Conservation (phyloP, 2,329 filamentous ascomycete species). For the Graphilbum fragrans region DNA sequence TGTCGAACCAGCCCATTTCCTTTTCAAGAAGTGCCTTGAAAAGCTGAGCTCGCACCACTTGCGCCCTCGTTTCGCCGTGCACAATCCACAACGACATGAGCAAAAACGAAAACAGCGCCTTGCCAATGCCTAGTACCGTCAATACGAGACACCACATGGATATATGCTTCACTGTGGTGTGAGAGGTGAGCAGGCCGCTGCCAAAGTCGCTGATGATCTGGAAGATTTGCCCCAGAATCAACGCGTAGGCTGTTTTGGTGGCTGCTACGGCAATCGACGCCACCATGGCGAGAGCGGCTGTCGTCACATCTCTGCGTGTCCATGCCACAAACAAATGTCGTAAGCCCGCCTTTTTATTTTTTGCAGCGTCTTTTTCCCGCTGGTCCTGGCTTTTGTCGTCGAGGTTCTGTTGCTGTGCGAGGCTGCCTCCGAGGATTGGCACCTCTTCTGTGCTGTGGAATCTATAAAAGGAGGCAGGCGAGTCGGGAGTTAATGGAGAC, state of each 20-base stretch:
- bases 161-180: slow-evolving; percentile 41
- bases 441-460: no score
- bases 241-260: slow-evolving; percentile 51
- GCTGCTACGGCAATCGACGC: slow-evolving; percentile 48
- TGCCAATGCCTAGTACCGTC: slow-evolving; percentile 46
- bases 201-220: slow-evolving; percentile 57
- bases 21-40: slow-evolving; percentile 60
- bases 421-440: no score
- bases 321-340: slow-evolving; percentile 58
- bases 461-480: no score
- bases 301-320: slow-evolving; percentile 40
- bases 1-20: slow-evolving; percentile 75
- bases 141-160: slow-evolving; percentile 51
- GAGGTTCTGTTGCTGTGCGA: neutral
- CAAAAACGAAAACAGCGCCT: slow-evolving; percentile 53
- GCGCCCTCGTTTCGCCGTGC: slow-evolving; percentile 73
- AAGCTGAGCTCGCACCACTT: slow-evolving; percentile 47
- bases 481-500: no score
- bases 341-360: slow-evolving; percentile 9
- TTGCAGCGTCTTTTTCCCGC: neutral
- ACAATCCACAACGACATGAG: slow-evolving; percentile 62
- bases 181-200: slow-evolving; percentile 19
- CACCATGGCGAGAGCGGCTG: slow-evolving; percentile 41
- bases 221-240: slow-evolving; percentile 67
- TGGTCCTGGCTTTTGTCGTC: neutral